Evolutionary conservation across 768 basidiomycete species (phyloP), one percentile per base, ranked within the genome.

Genomic region (Lactarius tabidus): DNA sequence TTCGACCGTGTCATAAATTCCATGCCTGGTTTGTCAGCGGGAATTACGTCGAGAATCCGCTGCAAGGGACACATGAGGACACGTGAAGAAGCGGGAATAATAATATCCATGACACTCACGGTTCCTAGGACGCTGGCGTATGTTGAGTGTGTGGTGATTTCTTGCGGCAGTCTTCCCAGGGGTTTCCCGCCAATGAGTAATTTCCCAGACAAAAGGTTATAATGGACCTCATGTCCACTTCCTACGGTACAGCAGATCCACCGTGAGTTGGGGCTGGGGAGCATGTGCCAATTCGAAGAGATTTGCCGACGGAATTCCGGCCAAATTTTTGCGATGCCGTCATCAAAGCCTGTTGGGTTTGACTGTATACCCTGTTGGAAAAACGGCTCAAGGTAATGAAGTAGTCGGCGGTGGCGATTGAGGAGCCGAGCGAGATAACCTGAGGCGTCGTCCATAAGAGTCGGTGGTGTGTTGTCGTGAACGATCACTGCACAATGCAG

Each of bases 401-500:
- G 45, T 26, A 59, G 31, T 2, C 58, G 43, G 33, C 15, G 6
- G 23, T 59, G 58, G 43, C 58, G 58, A 59, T 48, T 33, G 20
- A 59, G 58, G 7, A 59, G 35, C 12, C 58, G 52, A 28, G 23
- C 2, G 28, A 63, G 54, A 55, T 59, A 48, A n/a, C 31, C 41
- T 2, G 58, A 48, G 8, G 6, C 26, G 3, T 54, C 45, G 41
- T 35, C 58, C 10, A 10, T 12, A 4, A 60, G 17, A 29, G 35
- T 28, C 14, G 51, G 26, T 17, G 58, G 58, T 12, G 64, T 54
- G 41, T 60, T 45, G 26, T 60, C 53, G 31, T 60, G 45, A 12
- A 56, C 59, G 4, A 60, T 60, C n/a, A 60, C 53, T 31, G 66
- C 59, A 38, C 63, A 57, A 33, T 60, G 66, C 8, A 65, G 33